Base-by-base conservation (phyloP, 768 basidiomycete genomes). In the Trametopsis cervina region DNA sequence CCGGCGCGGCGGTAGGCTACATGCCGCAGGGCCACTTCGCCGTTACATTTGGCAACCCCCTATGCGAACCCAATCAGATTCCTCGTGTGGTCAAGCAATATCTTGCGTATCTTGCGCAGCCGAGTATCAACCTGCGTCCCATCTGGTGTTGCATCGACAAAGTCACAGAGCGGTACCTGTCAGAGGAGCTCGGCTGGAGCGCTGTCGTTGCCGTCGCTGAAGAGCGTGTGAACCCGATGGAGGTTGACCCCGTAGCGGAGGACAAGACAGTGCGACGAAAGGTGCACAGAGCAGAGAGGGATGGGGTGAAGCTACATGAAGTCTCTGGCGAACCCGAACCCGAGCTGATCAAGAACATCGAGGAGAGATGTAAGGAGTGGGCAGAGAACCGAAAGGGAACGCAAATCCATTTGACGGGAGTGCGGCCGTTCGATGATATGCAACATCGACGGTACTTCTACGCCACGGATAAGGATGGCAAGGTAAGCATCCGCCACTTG, bases 251-350 rank as follows among this genome's bases (percentile, higher is more conserved):
- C 0, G 71, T 67, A 20, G 57, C 66, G 50, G 65, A 69, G 49
- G 72, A 78, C 51, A 81, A 80, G 60, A 77, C 78, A 47, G 60
- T 83, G 54, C 76, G 77, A 62, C 76, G 80, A 63, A 84, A 85
- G 60, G 65, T 81, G 20, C 70, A 75, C 41, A 66, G 75, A 13
- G 81, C 81, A 9, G 70, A 81, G 62, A 74, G 71, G 49, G 77
- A 71, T 26, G 66, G 74, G 24, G 75, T 85, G 9, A 62, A 69
- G 45, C 68, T 81, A 17, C 61, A 64, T 24, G 77, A 75, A 51
- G 60, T 80, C 17, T 60, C 62, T 13, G 60, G 60, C 12, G 56
- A 69, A 43, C 58, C 75, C 71, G 69, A 69, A 66, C 0, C 63
- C 70, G 71, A 72, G 7, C 69, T 77, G 17, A 73, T 65, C 62